A percentile compares a stretch with the other conserved stretches of the same genome.
Conservation (phyloP, 768 basidiomycete genomes). For the Filobasidium wieringae region DNA sequence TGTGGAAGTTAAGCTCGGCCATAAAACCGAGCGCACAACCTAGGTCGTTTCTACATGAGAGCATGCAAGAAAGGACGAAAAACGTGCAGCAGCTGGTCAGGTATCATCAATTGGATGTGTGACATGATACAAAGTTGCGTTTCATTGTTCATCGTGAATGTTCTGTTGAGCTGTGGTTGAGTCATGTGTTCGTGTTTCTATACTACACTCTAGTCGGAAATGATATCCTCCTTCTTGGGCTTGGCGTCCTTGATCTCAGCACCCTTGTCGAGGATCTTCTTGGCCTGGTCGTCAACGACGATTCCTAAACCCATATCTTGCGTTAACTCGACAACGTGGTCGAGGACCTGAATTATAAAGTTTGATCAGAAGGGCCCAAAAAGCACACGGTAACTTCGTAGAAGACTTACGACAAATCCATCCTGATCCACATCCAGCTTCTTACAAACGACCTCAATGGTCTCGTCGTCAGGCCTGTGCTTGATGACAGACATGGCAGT, state of each 20-base stretch:
- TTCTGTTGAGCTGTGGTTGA: too few relatives aligned
- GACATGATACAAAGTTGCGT: too few relatives aligned
- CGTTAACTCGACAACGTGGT: conserved; percentile 82
- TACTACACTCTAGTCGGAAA: conserved; percentile 42
- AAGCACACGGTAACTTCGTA: not conserved
- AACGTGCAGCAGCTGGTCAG: too few relatives aligned
- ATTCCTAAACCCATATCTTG: conserved; percentile 79
- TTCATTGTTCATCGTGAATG: too few relatives aligned
- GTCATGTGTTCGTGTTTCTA: too few relatives aligned
- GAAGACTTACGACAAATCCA: conserved; percentile 63
- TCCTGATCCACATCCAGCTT: conserved; percentile 95
- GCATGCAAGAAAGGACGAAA: too few relatives aligned
- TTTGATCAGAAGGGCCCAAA: not conserved
- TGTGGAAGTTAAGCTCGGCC: too few relatives aligned
- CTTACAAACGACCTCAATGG: conserved; percentile 71
- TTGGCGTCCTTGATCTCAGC: conserved; percentile 40
- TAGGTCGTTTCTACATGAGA: too few relatives aligned
- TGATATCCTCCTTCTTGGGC: conserved; percentile 86
- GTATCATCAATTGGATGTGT: too few relatives aligned
- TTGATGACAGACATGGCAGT: conserved; percentile 86
- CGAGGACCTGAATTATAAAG: conserved; percentile 44
- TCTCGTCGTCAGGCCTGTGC: conserved; percentile 80
- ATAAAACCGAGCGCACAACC: too few relatives aligned
- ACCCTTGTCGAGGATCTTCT: conserved; percentile 53
- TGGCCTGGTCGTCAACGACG: conserved; percentile 71